Evolutionary conservation across 2,329 filamentous ascomycete genomes (phyloP).

Genomic region (Hymenoscyphus fructigenus): DNA sequence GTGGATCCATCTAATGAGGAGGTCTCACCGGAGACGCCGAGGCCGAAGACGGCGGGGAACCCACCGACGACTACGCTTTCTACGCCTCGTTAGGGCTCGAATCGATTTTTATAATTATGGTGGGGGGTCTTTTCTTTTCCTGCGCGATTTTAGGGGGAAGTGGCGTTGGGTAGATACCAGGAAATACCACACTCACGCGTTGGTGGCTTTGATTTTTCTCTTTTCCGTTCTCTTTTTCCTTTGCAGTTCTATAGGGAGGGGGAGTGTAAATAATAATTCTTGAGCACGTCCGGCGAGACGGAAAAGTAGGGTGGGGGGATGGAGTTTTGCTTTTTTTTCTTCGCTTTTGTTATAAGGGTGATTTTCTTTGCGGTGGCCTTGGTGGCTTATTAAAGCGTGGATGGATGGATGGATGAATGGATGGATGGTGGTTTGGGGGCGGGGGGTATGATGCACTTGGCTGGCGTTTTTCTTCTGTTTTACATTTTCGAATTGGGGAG

Average conservation of each 20-base stretch:
- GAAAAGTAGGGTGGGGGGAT: too few species aligned
- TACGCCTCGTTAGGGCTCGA: neutral
- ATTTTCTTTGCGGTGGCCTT: too few species aligned
- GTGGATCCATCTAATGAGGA: slow-evolving; percentile 22
- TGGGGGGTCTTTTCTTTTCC: neutral
- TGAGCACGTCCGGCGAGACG: too few species aligned
- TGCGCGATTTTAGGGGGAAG: neutral
- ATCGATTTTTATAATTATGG: neutral
- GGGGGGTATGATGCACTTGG: too few species aligned
- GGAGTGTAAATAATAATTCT: too few species aligned
- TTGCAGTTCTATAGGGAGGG: neutral
- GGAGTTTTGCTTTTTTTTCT: too few species aligned
- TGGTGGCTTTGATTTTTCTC: neutral
- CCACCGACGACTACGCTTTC: neutral
- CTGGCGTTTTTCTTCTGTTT: too few species aligned
- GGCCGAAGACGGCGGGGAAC: slow-evolving; percentile 32
- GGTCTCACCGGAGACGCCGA: slow-evolving; percentile 9
- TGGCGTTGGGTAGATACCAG: slow-evolving; percentile 3
- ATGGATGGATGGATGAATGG: too few species aligned
- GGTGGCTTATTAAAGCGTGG: too few species aligned
- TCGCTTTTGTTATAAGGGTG: too few species aligned
- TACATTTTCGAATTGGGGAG: too few species aligned
- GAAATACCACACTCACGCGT: neutral
- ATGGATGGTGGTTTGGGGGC: too few species aligned
- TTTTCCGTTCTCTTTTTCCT: neutral